Evolutionary conservation across 805 yeast genomes (phyloP).

Genomic region (Myxozyma melibiosi): DNA sequence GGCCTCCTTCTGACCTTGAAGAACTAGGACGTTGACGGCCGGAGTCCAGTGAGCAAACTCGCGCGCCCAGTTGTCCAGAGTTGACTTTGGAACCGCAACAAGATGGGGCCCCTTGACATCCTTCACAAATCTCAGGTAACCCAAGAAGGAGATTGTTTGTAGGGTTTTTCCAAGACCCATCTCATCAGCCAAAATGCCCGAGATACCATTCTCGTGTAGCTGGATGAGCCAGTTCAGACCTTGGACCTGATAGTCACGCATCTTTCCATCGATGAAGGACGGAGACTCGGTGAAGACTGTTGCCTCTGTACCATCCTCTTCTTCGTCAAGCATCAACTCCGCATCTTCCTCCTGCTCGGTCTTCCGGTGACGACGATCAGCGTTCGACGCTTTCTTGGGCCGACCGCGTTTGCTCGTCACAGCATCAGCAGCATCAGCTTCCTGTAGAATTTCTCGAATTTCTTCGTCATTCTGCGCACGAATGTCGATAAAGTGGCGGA

Average conservation of each 20-base stretch:
- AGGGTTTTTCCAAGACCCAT: constrained; percentile 98
- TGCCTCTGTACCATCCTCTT: constrained; percentile 52
- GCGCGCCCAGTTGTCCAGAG: constrained; percentile 94
- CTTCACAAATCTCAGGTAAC: constrained; percentile 77
- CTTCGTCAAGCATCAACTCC: constrained; percentile 83
- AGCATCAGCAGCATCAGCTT: constrained; percentile 38
- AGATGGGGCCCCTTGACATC: constrained; percentile 87
- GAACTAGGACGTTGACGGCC: constrained; percentile 78
- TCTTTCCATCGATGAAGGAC: constrained; percentile 65
- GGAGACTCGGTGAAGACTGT: constrained; percentile 89
- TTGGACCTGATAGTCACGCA: constrained; percentile 91
- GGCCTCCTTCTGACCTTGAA: constrained; percentile 89
- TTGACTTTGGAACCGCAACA: constrained; percentile 91
- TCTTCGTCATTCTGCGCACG: constrained; percentile 77
- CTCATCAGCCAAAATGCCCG: constrained; percentile 96
- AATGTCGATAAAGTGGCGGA: constrained; percentile 82
- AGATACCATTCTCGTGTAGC: constrained; percentile 79
- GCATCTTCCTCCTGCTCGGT: constrained; percentile 96
- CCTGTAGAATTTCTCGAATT: constrained; percentile 47
- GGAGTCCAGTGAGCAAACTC: constrained; percentile 97
- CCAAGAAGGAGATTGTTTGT: constrained; percentile 90
- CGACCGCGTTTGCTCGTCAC: constrained; percentile 33
- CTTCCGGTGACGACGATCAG: constrained; percentile 66
- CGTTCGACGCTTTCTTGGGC: constrained; percentile 33
- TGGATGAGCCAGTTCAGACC: constrained; percentile 95